phyloP scores from a whole-genome alignment of 2,329 filamentous ascomycete genomes.

The Colletotrichum destructivum region DNA sequence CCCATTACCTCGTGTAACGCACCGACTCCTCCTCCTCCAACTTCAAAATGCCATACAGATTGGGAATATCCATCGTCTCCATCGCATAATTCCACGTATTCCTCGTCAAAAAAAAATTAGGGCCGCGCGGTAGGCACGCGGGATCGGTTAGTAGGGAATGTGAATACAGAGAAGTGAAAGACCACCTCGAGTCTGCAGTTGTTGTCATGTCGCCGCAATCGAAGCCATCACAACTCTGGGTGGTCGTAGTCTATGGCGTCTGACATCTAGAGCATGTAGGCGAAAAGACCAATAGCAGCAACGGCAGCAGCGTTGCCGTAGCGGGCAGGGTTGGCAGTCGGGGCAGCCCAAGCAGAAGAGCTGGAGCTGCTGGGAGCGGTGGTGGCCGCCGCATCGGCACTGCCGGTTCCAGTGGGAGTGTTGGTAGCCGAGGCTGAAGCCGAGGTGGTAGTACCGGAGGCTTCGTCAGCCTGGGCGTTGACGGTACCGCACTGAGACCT shows the following conservation, averaged over 20 bases:
- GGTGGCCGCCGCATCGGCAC: constrained; percentile 40
- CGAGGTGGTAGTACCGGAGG: constrained; percentile 35
- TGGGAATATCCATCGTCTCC: constrained; percentile 43
- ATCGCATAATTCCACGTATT: constrained; percentile 41
- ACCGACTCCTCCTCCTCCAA: constrained; percentile 40
- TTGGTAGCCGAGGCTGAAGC: constrained; percentile 40
- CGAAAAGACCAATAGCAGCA: constrained; percentile 67
- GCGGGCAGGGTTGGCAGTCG: constrained; percentile 59
- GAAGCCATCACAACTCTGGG: background rate
- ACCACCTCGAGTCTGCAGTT: background rate
- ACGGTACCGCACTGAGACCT: constrained; percentile 63
- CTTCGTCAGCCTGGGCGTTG: constrained; percentile 27
- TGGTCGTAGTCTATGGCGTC: background rate
- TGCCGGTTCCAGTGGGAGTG: constrained; percentile 24
- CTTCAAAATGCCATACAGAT: constrained; percentile 38
- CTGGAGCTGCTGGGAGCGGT: constrained; percentile 44
- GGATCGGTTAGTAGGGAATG: constrained; percentile 41
- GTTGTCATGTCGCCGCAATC: background rate
- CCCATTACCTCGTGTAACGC: constrained; percentile 31
- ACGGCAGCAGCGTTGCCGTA: constrained; percentile 61
- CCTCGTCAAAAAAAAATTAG: constrained; percentile 42
- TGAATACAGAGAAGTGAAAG: constrained; percentile 45
- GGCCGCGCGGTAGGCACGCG: constrained; percentile 26
- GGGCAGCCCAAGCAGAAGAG: constrained; percentile 52
- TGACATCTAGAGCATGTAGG: constrained; percentile 63